A percentile compares a stretch with the other conserved stretches of the same genome.
phyloP scores from a whole-genome alignment of 805 yeast genomes.

The Lipomyces sp. region DNA sequence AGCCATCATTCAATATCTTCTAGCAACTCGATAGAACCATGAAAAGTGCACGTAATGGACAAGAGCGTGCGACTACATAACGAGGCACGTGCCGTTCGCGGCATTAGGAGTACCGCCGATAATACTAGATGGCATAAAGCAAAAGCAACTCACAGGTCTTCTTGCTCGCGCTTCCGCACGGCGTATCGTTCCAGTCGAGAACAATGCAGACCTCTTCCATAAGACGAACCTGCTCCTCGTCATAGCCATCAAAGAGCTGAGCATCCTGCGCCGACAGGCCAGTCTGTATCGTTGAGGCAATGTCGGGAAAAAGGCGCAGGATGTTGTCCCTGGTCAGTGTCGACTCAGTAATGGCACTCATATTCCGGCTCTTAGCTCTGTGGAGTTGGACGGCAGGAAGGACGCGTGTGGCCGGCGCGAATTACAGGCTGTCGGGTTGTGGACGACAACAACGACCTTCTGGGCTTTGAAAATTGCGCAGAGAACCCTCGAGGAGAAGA shows the following conservation, averaged over 20 bases:
- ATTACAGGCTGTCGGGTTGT: not conserved
- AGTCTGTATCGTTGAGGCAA: conserved; percentile 56
- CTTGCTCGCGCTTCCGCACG: conserved; percentile 93
- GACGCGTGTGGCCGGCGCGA: not conserved
- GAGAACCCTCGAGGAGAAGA: conserved; percentile 1
- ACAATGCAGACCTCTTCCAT: conserved; percentile 98
- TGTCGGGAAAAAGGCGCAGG: conserved; percentile 64
- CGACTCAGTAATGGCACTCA: conserved; percentile 33
- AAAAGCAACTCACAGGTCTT: conserved; percentile 61
- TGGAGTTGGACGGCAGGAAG: not conserved
- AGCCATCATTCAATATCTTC: not conserved
- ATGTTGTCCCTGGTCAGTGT: conserved; percentile 55
- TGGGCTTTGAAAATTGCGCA: too few species aligned
- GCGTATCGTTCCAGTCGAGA: conserved; percentile 81
- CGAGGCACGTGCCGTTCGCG: not conserved
- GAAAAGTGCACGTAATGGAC: conserved; percentile 1
- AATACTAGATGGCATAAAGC: not conserved
- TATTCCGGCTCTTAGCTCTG: not conserved
- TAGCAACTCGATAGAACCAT: not conserved
- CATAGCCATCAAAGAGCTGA: conserved; percentile 79
- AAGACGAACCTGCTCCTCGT: conserved; percentile 88
- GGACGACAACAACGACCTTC: too few species aligned
- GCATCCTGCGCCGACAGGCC: conserved; percentile 37
- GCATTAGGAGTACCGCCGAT: not conserved
- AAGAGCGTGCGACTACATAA: not conserved